Percentiles rank a stretch among this genome's conserved stretches.
These are phyloP conservation scores for Rhizopogon vulgaris DNA, from an alignment of 768 basidiomycete genomes.

Conservation along the genomic window DNA sequence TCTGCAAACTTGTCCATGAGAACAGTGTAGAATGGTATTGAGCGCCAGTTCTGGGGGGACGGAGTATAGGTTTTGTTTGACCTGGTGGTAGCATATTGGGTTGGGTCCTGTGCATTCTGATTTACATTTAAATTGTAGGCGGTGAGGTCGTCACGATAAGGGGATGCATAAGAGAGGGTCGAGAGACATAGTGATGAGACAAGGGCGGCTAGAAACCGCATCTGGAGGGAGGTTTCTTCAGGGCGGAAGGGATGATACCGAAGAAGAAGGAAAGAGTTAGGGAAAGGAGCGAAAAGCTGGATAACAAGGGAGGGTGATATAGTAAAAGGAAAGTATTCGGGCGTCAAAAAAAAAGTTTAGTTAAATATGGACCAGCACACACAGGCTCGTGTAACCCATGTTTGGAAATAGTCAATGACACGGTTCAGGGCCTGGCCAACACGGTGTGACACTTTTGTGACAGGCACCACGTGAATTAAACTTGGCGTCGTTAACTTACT, in stretches of 20 bases:
- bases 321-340: slow-evolving; percentile 12
- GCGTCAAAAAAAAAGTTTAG: neutral
- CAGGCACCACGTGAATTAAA: too few relatives aligned
- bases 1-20: slow-evolving; percentile 93
- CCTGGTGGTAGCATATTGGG: slow-evolving; percentile 60
- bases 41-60: slow-evolving; percentile 84
- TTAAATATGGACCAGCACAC: too few relatives aligned
- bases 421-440: too few relatives aligned
- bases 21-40: slow-evolving; percentile 71
- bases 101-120: slow-evolving; percentile 57
- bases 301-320: slow-evolving; percentile 12
- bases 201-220: slow-evolving; percentile 43
- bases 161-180: slow-evolving; percentile 47
- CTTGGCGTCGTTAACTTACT: too few relatives aligned
- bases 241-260: neutral
- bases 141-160: slow-evolving; percentile 59
- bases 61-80: slow-evolving; percentile 63
- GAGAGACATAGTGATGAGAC: slow-evolving; percentile 19
- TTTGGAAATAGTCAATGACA: too few relatives aligned
- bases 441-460: too few relatives aligned
- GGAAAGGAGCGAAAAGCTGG: slow-evolving; percentile 4
- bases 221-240: slow-evolving; percentile 11
- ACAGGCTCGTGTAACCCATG: too few relatives aligned
- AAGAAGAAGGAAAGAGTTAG: neutral
- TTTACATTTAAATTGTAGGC: slow-evolving; percentile 79